Percentiles rank a stretch among this genome's conserved stretches.
Evolutionary conservation across 1,284 basidiomycete genomes (phyloP).

Genomic region (Heliocybe sulcata): DNA sequence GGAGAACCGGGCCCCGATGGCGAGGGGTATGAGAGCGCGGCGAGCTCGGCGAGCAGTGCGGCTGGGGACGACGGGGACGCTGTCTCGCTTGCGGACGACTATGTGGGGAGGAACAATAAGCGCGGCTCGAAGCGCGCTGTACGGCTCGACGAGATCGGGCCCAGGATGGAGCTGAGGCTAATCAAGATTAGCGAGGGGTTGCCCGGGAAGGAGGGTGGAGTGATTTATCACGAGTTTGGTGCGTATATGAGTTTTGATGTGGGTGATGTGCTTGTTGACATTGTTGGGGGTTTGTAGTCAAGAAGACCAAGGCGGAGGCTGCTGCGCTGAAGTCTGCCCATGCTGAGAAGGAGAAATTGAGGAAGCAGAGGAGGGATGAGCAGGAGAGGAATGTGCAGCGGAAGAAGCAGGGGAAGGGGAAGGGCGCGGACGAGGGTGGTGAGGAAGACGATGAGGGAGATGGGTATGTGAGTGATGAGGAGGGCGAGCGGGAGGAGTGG

Average conservation of each 20-base stretch:
- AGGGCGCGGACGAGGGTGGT: slow-evolving; percentile 29
- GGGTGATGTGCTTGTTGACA: not conserved
- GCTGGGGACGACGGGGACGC: slow-evolving; percentile 80
- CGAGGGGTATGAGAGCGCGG: slow-evolving; percentile 82
- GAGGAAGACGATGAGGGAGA: slow-evolving; percentile 32
- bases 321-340: slow-evolving; percentile 64
- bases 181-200: slow-evolving; percentile 96
- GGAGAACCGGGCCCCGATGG: slow-evolving; percentile 54
- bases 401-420: slow-evolving; percentile 52
- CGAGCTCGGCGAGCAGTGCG: slow-evolving; percentile 66
- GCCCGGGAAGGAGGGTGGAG: slow-evolving; percentile 81
- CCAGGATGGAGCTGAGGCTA: slow-evolving; percentile 87
- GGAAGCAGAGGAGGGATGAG: slow-evolving; percentile 73
- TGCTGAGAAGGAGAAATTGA: slow-evolving; percentile 66
- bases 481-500: slow-evolving; percentile 36
- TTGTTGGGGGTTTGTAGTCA: slow-evolving; percentile 41
- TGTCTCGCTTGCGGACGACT: slow-evolving; percentile 85
- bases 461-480: slow-evolving; percentile 32
- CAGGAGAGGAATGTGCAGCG: slow-evolving; percentile 83
- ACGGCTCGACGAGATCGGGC: slow-evolving; percentile 89
- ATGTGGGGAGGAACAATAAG: slow-evolving; percentile 91
- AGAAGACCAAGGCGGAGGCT: slow-evolving; percentile 73
- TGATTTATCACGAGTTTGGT: slow-evolving; percentile 92
- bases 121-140: slow-evolving; percentile 90
- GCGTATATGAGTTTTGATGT: slow-evolving; percentile 19